These are phyloP conservation scores for Apiotrichum sp. DNA, from an alignment of 1,284 basidiomycete genomes.

Conservation along the genomic window DNA sequence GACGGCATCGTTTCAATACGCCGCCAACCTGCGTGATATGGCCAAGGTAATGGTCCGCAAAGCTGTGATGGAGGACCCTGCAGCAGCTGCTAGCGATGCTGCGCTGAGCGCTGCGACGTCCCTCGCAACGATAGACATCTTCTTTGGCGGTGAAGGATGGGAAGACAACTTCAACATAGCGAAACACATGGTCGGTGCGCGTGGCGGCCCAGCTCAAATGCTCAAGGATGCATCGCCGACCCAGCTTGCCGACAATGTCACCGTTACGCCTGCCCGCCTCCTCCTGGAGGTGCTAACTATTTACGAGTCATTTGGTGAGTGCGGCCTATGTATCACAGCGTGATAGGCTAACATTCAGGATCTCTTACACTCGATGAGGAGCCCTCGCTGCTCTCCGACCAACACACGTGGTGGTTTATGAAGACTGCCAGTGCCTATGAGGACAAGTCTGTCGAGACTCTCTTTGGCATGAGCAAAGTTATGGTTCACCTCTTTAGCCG, in stretches of 20 bases:
- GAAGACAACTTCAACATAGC: constrained; percentile 49
- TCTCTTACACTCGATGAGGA: constrained; percentile 49
- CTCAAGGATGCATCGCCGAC: constrained; percentile 33
- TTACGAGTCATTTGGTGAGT: constrained; percentile 52
- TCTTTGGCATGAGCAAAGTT: constrained; percentile 49
- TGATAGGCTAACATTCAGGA: too few species aligned
- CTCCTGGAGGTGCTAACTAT: constrained; percentile 52
- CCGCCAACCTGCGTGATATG: constrained; percentile 28
- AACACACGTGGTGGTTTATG: constrained; percentile 49
- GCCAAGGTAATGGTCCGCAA: constrained; percentile 38
- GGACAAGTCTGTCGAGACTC: constrained; percentile 50
- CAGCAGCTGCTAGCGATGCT: constrained; percentile 43
- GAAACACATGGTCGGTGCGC: constrained; percentile 48
- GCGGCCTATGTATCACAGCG: too few species aligned
- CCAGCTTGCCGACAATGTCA: constrained; percentile 40
- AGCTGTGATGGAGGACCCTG: constrained; percentile 16
- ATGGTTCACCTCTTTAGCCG: constrained; percentile 42
- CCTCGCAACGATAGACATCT: constrained; percentile 51
- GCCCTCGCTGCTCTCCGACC: constrained; percentile 46
- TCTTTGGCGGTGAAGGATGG: constrained; percentile 50
- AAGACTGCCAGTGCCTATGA: constrained; percentile 38
- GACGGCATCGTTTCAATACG: constrained; percentile 37
- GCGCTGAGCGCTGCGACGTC: constrained; percentile 48
- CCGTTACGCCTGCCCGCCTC: constrained; percentile 46
- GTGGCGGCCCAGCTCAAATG: constrained; percentile 46